Evolutionary conservation across 2,329 filamentous ascomycete species (phyloP).

Genomic region (Ophiostoma pallidulum): DNA sequence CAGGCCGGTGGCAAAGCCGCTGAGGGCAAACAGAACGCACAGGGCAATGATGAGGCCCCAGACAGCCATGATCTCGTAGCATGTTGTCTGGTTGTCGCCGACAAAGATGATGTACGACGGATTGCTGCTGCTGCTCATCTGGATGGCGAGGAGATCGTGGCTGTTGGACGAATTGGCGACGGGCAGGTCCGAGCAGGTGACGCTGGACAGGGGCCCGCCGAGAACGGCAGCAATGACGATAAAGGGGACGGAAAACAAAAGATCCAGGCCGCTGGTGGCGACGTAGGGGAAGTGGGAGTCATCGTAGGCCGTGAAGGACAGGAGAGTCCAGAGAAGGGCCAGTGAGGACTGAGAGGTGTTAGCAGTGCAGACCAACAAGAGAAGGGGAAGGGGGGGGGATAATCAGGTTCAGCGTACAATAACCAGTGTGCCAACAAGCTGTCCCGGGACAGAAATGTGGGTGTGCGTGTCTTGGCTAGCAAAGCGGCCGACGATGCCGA

Average conservation of each 20-base stretch:
- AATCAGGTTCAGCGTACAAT: conserved; percentile 48
- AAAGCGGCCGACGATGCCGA: conserved; percentile 76
- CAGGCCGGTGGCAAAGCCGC: conserved; percentile 46
- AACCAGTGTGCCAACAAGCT: conserved; percentile 68
- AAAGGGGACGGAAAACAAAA: conserved; percentile 62
- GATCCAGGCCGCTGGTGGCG: conserved; percentile 56
- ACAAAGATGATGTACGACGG: conserved; percentile 39
- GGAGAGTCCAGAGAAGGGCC: conserved; percentile 66
- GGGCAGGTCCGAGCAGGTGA: conserved; percentile 55
- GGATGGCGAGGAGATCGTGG: conserved; percentile 35
- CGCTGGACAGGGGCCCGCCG: conserved; percentile 69
- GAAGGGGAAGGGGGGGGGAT: neutral
- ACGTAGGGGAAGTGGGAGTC: conserved; percentile 70
- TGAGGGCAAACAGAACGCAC: conserved; percentile 61
- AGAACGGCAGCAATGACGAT: conserved; percentile 69
- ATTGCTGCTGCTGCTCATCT: conserved; percentile 23
- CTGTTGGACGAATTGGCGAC: conserved; percentile 30
- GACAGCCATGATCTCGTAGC: conserved; percentile 75
- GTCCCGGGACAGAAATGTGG: conserved; percentile 56
- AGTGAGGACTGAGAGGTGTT: conserved; percentile 57
- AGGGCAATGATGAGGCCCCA: conserved; percentile 80
- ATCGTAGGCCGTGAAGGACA: conserved; percentile 32
- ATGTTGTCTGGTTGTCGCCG: conserved; percentile 51
- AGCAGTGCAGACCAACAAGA: conserved; percentile 15
- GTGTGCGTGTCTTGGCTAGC: conserved; percentile 63